Conservation (phyloP, 2,329 filamentous ascomycete genomes). For the Didymella exigua region DNA sequence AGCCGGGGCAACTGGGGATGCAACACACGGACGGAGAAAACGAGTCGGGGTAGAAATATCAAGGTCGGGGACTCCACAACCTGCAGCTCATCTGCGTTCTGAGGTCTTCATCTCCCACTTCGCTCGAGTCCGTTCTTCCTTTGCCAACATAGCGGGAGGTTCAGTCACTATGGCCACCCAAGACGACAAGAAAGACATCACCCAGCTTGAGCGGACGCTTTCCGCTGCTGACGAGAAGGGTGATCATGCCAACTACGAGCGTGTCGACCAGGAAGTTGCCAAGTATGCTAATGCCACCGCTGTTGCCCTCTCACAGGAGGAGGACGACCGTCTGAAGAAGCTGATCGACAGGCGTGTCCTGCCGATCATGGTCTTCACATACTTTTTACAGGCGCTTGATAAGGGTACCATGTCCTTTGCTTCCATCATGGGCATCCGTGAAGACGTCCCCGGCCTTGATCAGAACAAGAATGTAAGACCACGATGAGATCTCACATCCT, state of each 20-base stretch:
- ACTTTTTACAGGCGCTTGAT: constrained; percentile 71
- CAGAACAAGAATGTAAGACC: constrained; percentile 35
- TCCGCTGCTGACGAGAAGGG: constrained; percentile 55
- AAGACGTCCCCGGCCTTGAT: constrained; percentile 44
- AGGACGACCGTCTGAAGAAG: constrained; percentile 65
- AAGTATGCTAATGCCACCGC: constrained; percentile 65
- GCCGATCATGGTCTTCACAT: constrained; percentile 72
- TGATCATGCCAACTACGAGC: constrained; percentile 62
- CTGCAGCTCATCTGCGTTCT: constrained; percentile 26
- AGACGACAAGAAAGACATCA: constrained; percentile 42
- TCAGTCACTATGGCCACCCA: constrained; percentile 30
- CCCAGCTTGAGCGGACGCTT: constrained; percentile 57
- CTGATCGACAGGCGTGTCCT: constrained; percentile 72
- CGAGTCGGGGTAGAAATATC: constrained; percentile 33
- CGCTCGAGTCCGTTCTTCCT: constrained; percentile 13
- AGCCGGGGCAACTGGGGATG: constrained; percentile 26
- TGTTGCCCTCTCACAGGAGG: constrained; percentile 62
- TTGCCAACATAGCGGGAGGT: constrained; percentile 16
- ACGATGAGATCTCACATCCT: background rate
- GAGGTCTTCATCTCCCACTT: constrained; percentile 18
- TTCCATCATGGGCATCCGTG: constrained; percentile 66
- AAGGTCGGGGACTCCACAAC: constrained; percentile 20
- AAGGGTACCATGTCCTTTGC: constrained; percentile 69
- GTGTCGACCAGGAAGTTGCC: constrained; percentile 72
- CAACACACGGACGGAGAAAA: constrained; percentile 24